Percentiles rank a stretch among this genome's conserved stretches.
These are phyloP conservation scores for Yamadazyma sp. DNA, from an alignment of 805 yeast species.

Conservation along the genomic window DNA sequence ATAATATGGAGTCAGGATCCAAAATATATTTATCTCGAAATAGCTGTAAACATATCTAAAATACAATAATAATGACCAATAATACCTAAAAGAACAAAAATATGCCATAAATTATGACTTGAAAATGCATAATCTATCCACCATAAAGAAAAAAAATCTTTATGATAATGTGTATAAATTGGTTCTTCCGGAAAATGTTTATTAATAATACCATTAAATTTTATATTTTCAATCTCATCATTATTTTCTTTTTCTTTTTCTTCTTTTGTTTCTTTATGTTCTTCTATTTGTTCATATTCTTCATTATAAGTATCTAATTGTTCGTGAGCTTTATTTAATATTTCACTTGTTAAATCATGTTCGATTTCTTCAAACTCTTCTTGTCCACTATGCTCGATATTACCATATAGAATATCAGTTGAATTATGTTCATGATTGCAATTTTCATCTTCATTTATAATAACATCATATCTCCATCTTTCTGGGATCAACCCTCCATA, in stretches of 20 bases:
- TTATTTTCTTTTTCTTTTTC: conserved; percentile 6
- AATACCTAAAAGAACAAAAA: conserved; percentile 86
- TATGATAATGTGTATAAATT: conserved; percentile 29
- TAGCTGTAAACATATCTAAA: conserved; percentile 60
- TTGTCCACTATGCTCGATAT: conserved; percentile 34
- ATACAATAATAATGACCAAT: conserved; percentile 83
- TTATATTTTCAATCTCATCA: conserved; percentile 14
- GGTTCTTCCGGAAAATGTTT: conserved; percentile 37
- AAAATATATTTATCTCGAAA: conserved; percentile 4
- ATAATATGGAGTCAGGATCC: too few relatives aligned
- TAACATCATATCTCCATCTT: conserved; percentile 72
- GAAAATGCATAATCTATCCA: conserved; percentile 76
- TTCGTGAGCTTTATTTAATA: conserved; percentile 5
- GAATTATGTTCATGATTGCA: conserved; percentile 23
- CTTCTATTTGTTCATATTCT: too few relatives aligned
- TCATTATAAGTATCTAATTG: too few relatives aligned
- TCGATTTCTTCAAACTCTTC: conserved; percentile 35
- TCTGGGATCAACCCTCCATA: conserved; percentile 90
- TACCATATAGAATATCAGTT: conserved; percentile 30
- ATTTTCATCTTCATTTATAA: conserved; percentile 42
- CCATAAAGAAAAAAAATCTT: conserved; percentile 59
- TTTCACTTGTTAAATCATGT: conserved; percentile 11
- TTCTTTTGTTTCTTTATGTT: conserved; percentile 3
- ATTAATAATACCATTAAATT: conserved; percentile 27
- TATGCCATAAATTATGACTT: conserved; percentile 93